Evolutionary conservation across 2,329 filamentous ascomycete genomes (phyloP), one percentile per base, ranked within the genome.

Genomic region (Tolypocladium ovalisporum): DNA sequence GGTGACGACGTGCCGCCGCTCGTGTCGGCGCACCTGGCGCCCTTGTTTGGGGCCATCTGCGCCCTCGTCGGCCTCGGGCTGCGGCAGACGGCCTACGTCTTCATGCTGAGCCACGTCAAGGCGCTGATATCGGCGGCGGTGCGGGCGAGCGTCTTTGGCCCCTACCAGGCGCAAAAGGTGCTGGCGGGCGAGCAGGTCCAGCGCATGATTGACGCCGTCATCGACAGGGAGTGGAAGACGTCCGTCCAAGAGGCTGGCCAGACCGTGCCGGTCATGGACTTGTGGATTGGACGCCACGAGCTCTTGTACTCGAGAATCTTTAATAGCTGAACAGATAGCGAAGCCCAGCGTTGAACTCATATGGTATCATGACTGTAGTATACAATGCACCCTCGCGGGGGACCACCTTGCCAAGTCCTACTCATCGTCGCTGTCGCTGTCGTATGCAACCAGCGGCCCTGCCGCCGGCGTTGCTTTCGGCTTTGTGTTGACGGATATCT

Each of bases 401-500:
- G 6, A 29, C 61, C 62, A 59, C 67, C 59, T 13, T 22, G n/a
- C 47, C 66, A 65, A 42, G 61, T 59, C 70, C 66, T 71, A 74
- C 67, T 79, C 74, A 57, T 78, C 88, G 60, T 96, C 92, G 68
- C 91, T 89, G 72, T 96, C 91, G 70, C 90, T 97, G 57, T 86
- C 91, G 67, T 99, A 99, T 32, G 82, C 88, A 24, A 97, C 94
- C 62, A 97, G 74, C 8, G 90, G 88, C 1, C 89, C 90, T 22
- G 81, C 72, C 34, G 83, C 62, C 12, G 71, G 74, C 34, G 79
- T 73, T 12, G 80, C 71, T 55, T 84, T 79, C 29, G 77, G 72
- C 67, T 81, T 83, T 36, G 78, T 76, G 47, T 81, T 76, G 54
- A 84, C 76, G 10, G 79, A 71, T 4, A 83, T 76, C 62, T 79